Percentiles rank a stretch among this genome's conserved stretches.
phyloP scores from a whole-genome alignment of 805 yeast species.

The Candida arabinofermentans region DNA sequence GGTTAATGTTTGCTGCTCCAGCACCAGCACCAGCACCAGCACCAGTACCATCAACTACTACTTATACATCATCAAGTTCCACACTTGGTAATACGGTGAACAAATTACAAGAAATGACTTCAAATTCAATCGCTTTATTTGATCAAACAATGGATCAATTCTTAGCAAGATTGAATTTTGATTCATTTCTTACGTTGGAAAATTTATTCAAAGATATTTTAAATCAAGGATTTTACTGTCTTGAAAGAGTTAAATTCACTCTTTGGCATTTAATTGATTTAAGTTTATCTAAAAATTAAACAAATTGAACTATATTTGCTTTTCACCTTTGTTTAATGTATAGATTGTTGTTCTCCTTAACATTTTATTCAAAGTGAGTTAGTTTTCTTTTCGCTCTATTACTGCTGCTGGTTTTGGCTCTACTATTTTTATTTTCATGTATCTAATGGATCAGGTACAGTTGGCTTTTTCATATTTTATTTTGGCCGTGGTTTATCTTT shows the following conservation, averaged over 20 bases:
- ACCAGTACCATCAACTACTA: too few species aligned
- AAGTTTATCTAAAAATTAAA: not conserved
- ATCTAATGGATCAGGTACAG: too few species aligned
- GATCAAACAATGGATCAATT: not conserved
- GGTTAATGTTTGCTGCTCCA: not conserved
- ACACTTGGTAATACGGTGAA: not conserved
- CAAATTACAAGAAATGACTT: conserved; percentile 5
- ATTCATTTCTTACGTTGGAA: not conserved
- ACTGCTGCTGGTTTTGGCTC: too few species aligned
- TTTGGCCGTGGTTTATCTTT: not conserved
- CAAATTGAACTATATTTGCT: not conserved
- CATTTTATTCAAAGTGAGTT: too few species aligned
- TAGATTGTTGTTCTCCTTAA: not conserved
- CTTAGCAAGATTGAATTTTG: not conserved
- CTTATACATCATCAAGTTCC: too few species aligned
- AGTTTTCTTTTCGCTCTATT: too few species aligned
- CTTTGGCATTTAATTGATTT: conserved; percentile 14
- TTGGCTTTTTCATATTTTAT: too few species aligned
- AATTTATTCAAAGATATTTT: conserved; percentile 8
- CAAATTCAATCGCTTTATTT: conserved; percentile 3
- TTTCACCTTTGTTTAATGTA: too few species aligned
- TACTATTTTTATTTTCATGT: too few species aligned
- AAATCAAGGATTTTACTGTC: conserved; percentile 12
- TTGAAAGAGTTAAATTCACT: conserved; percentile 20
- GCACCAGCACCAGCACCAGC: not conserved